These are phyloP conservation scores for Nemania diffusa DNA, from an alignment of 2,329 filamentous ascomycete genomes.

Conservation along the genomic window DNA sequence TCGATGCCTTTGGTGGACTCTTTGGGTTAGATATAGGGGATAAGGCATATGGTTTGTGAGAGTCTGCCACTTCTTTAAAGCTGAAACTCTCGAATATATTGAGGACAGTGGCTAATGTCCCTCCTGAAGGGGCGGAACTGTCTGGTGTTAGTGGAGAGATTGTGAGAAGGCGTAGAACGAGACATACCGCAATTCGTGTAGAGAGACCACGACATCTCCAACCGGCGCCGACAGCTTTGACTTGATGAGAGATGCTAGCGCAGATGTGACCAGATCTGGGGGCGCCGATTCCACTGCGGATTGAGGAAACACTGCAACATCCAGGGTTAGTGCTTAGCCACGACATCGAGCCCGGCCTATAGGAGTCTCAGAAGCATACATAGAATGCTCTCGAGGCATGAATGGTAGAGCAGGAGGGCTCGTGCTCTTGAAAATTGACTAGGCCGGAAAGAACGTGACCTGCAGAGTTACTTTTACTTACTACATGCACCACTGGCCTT, in stretches of 20 bases:
- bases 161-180: background rate
- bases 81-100: conserved; percentile 64
- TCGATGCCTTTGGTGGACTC: conserved; percentile 47
- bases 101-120: conserved; percentile 75
- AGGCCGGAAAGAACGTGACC: background rate
- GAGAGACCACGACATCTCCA: conserved; percentile 63
- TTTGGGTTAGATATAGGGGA: conserved; percentile 64
- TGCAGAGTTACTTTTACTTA: conserved; percentile 22
- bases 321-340: background rate
- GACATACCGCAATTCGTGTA: conserved; percentile 55
- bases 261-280: conserved; percentile 67
- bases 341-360: too few species aligned
- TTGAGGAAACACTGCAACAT: conserved; percentile 64
- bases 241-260: conserved; percentile 62
- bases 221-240: conserved; percentile 61
- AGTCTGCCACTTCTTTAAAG: conserved; percentile 58
- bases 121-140: conserved; percentile 67
- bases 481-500: conserved; percentile 63
- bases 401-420: background rate
- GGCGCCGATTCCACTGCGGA: conserved; percentile 71
- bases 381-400: background rate
- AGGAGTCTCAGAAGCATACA: too few species aligned
- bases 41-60: conserved; percentile 63
- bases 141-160: conserved; percentile 5
- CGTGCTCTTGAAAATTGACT: background rate